Evolutionary conservation across 768 basidiomycete species (phyloP).

Genomic region (Gymnopilus junonius): DNA sequence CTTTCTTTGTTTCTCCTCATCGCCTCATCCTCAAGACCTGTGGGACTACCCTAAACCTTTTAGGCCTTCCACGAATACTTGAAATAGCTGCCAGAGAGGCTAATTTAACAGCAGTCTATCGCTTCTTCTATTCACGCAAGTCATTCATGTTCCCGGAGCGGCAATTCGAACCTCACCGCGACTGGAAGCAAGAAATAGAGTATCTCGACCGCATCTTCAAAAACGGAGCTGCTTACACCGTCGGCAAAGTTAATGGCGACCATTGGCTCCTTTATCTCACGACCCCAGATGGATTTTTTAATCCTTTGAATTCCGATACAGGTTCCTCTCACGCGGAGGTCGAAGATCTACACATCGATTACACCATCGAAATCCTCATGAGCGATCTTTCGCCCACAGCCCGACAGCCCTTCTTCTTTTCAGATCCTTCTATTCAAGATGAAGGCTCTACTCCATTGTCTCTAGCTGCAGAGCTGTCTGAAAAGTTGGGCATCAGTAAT

Average conservation of each 20-base stretch:
- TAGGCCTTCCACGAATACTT: constrained; percentile 93
- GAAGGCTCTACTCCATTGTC: constrained; percentile 46
- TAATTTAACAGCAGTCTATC: constrained; percentile 71
- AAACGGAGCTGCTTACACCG: constrained; percentile 91
- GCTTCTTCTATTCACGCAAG: constrained; percentile 98
- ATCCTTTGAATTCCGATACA: constrained; percentile 17
- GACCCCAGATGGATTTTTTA: constrained; percentile 45
- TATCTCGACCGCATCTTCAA: constrained; percentile 91
- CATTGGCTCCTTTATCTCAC: constrained; percentile 98
- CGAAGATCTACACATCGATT: constrained; percentile 60
- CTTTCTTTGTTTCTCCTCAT: constrained; percentile 93
- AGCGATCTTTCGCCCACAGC: constrained; percentile 79
- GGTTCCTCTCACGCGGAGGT: constrained; percentile 15
- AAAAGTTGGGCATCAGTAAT: constrained; percentile 74
- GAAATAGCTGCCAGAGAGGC: constrained; percentile 83
- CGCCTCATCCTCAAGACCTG: constrained; percentile 98
- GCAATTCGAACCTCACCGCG: constrained; percentile 88
- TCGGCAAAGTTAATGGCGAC: constrained; percentile 97
- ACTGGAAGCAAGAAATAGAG: constrained; percentile 93
- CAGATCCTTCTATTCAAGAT: constrained; percentile 30
- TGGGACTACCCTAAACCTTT: constrained; percentile 96
- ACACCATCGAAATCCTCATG: constrained; percentile 99
- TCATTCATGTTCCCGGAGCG: constrained; percentile 99
- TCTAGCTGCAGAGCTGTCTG: constrained; percentile 66
- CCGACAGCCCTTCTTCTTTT: constrained; percentile 77